A percentile compares a stretch with the other conserved stretches of the same genome.
Evolutionary conservation across 2,329 filamentous ascomycete species (phyloP).

Genomic region (Purpureocillium takamizusanense): DNA sequence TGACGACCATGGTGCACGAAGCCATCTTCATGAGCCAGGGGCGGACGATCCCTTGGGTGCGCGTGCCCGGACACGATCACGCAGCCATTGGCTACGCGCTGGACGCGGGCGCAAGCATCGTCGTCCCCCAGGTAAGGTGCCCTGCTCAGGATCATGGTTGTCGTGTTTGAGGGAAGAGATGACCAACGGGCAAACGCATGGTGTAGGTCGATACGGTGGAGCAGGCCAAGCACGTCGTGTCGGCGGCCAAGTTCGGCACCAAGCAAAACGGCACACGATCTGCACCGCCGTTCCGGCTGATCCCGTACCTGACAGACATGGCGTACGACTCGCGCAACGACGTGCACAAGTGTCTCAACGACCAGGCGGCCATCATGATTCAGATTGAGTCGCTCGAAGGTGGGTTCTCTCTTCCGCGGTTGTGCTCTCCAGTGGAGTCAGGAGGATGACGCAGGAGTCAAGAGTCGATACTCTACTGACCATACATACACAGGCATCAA

Average conservation of each 20-base stretch:
- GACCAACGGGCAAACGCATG: too few species aligned
- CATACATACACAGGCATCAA: conserved; percentile 24
- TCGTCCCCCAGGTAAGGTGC: conserved; percentile 27
- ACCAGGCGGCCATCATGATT: conserved; percentile 38
- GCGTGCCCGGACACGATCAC: conserved; percentile 37
- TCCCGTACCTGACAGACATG: conserved; percentile 30
- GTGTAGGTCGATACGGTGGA: conserved; percentile 33
- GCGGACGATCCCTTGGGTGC: conserved; percentile 33
- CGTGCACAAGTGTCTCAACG: conserved; percentile 30
- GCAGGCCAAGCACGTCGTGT: conserved; percentile 31
- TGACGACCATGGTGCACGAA: conserved; percentile 39
- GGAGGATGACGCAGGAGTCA: too few species aligned
- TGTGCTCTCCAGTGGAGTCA: too few species aligned
- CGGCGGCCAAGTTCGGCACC: conserved; percentile 33
- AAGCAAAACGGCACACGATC: conserved; percentile 31
- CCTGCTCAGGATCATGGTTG: too few species aligned
- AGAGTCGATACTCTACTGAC: too few species aligned
- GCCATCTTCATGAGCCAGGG: conserved; percentile 36
- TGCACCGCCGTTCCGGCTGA: conserved; percentile 31
- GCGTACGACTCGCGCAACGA: conserved; percentile 20
- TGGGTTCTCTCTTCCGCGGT: conserved; percentile 1
- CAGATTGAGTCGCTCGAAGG: conserved; percentile 33
- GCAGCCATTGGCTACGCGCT: conserved; percentile 35
- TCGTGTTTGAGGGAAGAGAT: too few species aligned
- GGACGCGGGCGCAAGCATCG: conserved; percentile 37